Evolutionary conservation across 768 basidiomycete genomes (phyloP).

Genomic region (Asterophora lycoperdoides): DNA sequence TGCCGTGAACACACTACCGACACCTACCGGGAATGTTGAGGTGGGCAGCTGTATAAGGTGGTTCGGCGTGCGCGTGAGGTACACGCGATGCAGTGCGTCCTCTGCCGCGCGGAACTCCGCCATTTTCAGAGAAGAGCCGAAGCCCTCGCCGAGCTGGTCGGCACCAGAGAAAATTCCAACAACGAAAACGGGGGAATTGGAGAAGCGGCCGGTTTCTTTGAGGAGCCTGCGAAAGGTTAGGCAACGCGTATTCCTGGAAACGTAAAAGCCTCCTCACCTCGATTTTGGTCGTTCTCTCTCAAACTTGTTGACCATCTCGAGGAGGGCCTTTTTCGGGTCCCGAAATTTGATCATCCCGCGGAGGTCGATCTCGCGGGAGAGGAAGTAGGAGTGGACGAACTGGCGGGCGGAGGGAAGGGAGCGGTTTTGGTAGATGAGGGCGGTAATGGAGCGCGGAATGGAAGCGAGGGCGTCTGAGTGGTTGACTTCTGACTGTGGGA

Average conservation of each 20-base stretch:
- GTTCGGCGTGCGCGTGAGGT: conserved; percentile 73
- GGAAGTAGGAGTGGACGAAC: conserved; percentile 88
- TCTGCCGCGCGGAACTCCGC: conserved; percentile 91
- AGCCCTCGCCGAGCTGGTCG: conserved; percentile 90
- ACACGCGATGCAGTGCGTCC: conserved; percentile 77
- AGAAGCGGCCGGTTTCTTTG: conserved; percentile 89
- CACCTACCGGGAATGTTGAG: conserved; percentile 59
- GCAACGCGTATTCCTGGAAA: neutral
- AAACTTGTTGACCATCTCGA: conserved; percentile 69
- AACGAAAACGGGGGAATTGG: conserved; percentile 90
- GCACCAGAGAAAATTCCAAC: conserved; percentile 87
- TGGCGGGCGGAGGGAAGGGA: conserved; percentile 83
- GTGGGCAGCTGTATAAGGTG: conserved; percentile 68
- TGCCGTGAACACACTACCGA: conserved; percentile 48
- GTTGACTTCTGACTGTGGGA: conserved; percentile 47
- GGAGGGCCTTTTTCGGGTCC: conserved; percentile 75
- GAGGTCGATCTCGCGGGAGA: conserved; percentile 81
- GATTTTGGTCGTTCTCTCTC: conserved; percentile 63
- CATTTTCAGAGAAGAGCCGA: conserved; percentile 91
- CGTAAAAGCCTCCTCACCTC: conserved; percentile 40
- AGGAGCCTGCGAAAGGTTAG: conserved; percentile 54
- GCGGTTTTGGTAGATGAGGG: conserved; percentile 82
- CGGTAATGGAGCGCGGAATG: conserved; percentile 82
- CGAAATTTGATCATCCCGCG: conserved; percentile 74
- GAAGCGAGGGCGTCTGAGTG: conserved; percentile 88